Evolutionary conservation across 257 asterid genomes (phyloP), one percentile per base, ranked within the genome.

Genomic region (Phtheirospermum japonicum): DNA sequence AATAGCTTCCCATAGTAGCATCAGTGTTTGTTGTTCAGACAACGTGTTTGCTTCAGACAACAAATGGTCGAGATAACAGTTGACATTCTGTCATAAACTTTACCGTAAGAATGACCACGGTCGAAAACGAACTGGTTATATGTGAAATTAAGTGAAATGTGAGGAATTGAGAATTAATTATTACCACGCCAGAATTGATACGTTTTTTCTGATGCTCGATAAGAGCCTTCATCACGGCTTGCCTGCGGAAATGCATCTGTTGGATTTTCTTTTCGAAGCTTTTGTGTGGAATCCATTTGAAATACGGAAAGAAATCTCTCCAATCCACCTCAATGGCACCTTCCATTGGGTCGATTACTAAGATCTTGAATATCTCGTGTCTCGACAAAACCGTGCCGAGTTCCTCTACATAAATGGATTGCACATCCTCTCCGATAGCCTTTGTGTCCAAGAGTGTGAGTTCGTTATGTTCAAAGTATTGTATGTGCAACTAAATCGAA

Each of bases 241-340:
- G 75, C 63, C 96, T 73, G 4, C 69, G 73, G 48, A 36, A 19
- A 71, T 79, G 30, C 82, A 83, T 75, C 16, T 20, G 75, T 55
- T 69, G 72, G 23, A 92, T 55, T 67, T 71, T 89, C 4, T 16
- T 58, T 56, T 87, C 91, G 32, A 93, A 82, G 49, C 66, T 55
- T 64, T 66, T 75, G 71, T 93, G 89, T 2, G 99, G 99, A 57
- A 85, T 56, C 97, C 96, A 93, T 61, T 74, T 82, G n/a, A 93
- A 65, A 57, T 79, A 85, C 0, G 96, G 96, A 75, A 93, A 93
- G 63, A 89, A 93, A 64, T 93, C 99, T 63, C 99, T 82, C 99
- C 99, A 93, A 40, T 93, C 99, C 40, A 93, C 97, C 48, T 93
- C 97, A 57, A 87, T 80, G 34, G 94, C 94, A 17, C 96, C 99